A percentile compares a stretch with the other conserved stretches of the same genome.
These are phyloP conservation scores for Sclerospora graminicola DNA, from an alignment of 352 stramenopile species.

Conservation along the genomic window DNA sequence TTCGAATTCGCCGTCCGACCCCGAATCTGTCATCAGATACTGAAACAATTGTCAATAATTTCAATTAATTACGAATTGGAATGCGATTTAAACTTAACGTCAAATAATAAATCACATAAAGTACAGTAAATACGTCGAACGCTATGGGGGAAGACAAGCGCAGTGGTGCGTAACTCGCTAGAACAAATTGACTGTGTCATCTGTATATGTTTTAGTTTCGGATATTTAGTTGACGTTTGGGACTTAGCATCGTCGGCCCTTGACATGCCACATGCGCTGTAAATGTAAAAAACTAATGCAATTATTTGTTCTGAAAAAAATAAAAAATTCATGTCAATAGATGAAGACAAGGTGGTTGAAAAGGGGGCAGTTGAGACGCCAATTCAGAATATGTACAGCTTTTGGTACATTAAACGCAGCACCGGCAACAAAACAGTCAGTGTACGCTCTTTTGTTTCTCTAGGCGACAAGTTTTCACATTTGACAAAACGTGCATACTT, in stretches of 20 bases:
- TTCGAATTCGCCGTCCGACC: no score
- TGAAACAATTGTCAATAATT: constrained; percentile 13
- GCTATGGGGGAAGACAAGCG: constrained; percentile 44
- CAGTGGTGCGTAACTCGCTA: constrained; percentile 6
- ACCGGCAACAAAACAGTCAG: constrained; percentile 64
- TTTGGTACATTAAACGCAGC: constrained; percentile 86
- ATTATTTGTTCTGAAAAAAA: constrained; percentile 4
- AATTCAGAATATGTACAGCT: constrained; percentile 86
- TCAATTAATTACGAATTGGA: constrained; percentile 11
- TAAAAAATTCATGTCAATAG: constrained; percentile 9
- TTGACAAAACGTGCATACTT: background rate
- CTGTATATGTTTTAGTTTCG: background rate
- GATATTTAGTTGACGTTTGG: background rate
- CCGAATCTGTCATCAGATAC: no score
- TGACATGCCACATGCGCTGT: background rate
- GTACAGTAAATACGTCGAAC: constrained; percentile 1
- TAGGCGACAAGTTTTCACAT: background rate
- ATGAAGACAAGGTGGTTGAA: constrained; percentile 17
- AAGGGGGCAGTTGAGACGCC: constrained; percentile 33
- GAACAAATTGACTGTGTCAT: background rate
- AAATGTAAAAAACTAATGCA: background rate
- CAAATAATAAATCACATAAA: background rate
- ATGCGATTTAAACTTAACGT: background rate
- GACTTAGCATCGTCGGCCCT: no score
- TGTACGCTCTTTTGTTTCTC: constrained; percentile 20